A percentile compares a stretch with the other conserved stretches of the same genome.
phyloP scores from a whole-genome alignment of 768 basidiomycete species.

The Lentinula edodes region DNA sequence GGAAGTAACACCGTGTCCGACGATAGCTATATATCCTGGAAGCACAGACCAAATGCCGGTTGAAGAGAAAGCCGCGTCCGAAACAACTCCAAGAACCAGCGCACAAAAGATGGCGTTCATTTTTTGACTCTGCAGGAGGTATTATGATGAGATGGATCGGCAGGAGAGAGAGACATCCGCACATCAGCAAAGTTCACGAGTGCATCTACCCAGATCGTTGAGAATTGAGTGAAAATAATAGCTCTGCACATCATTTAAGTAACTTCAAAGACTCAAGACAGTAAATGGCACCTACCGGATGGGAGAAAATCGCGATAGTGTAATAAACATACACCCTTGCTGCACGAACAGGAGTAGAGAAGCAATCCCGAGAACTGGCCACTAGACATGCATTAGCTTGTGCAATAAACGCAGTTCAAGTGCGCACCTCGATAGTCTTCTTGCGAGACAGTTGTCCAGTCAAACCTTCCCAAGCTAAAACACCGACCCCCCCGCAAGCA shows the following conservation, averaged over 20 bases:
- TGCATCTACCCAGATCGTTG: constrained; percentile 58
- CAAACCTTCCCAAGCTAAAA: constrained; percentile 53
- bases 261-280: background rate
- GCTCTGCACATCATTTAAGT: constrained; percentile 37
- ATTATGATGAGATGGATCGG: background rate
- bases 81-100: constrained; percentile 48
- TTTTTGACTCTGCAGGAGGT: background rate
- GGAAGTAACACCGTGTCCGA: constrained; percentile 54
- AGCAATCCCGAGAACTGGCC: constrained; percentile 64
- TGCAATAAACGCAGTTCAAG: background rate
- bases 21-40: constrained; percentile 64
- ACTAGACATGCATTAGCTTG: constrained; percentile 32
- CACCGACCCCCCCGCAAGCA: constrained; percentile 64
- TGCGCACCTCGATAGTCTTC: constrained; percentile 54
- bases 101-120: constrained; percentile 31
- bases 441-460: constrained; percentile 50
- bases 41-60: constrained; percentile 36
- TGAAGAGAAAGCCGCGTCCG: constrained; percentile 44
- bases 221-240: constrained; percentile 64
- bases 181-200: constrained; percentile 46
- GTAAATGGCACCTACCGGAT: constrained; percentile 45
- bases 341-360: constrained; percentile 66
- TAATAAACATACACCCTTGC: constrained; percentile 60
- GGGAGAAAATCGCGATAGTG: constrained; percentile 62
- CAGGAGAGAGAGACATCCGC: constrained; percentile 14